Base-by-base conservation (phyloP, 768 basidiomycete species). In the Hygrocybe punicea region DNA sequence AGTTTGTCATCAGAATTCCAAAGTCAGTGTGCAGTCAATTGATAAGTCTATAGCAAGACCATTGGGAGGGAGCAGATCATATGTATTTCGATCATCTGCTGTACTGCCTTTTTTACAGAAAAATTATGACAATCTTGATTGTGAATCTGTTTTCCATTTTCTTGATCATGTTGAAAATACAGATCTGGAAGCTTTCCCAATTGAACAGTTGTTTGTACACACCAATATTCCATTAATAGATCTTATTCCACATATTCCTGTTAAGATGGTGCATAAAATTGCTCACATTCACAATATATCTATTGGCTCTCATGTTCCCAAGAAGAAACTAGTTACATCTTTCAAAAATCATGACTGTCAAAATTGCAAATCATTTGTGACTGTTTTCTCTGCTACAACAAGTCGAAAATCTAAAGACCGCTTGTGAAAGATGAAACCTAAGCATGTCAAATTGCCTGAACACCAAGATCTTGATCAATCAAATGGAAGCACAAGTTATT, bases 391-490 rank as follows among this genome's bases (percentile, higher is more conserved):
- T 21, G 16, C 40, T 16, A 42, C 19, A 14, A 14, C 19, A 19
- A 16, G 40, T 19, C 40, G 19, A 16, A 14, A 42, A 42, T 14
- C 14, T 16, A 42, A 19, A 42, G 16, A 16, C 19, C 16, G 16
- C 47, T 19, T 13, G 17, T 17, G n/a, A 11, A 16, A 9, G 53
- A 29, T 29, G 29, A 29, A 29, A 29, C 50, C 51, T 25, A 53
- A 29, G 46, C n/a, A 7, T 50, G 55, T 48, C 51, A 56, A 40
- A 61, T 62, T 47, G 53, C 56, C 4, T 62, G 63, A 4, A 62
- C 62, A 56, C 59, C 63, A 1, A 61, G 62, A 1, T 64, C 62
- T 48, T 62, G 63, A 6, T 53, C 57, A 40, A 23, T 62, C 3
- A 29, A 23, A 1, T 61, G 52, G 14, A 29, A n/a, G 9, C 44